Evolutionary conservation across 306 rosid species (phyloP), one percentile per base, ranked within the genome.

Genomic region (Quercus dentata): DNA sequence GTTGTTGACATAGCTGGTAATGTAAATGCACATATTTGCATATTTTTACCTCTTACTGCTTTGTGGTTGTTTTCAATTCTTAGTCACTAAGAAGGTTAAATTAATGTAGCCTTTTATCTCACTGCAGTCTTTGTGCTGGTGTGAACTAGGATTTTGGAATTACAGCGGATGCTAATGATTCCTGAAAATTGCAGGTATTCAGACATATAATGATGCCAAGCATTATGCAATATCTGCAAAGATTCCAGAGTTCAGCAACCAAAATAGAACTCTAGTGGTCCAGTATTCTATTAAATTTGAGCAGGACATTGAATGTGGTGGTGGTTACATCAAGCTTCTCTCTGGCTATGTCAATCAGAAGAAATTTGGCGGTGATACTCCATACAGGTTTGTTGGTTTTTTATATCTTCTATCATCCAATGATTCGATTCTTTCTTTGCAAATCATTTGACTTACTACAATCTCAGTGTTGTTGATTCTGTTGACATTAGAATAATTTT

Each of bases 251-350:
- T 87, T 95, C 73, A 82, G 58, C 86, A 95, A 95, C 57, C 83
- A 86, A 86, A 87, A 95, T 81, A 85, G 86, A 81, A 95, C 99
- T 6, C 82, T 92, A 77, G 97, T 95, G 75, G 74, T 95, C 56
- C 99, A 95, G 85, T 95, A 95, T 78, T 95, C 99, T 20, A 81
- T 95, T 71, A 91, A 83, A 59, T 87, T 95, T 82, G 99, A 95
- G 78, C 99, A 95, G 89, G 99, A 92, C 71, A 92, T 95, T 79
- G 99, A 95, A 85, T 92, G 99, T 15, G 99, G 98, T 8, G 99
- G 99, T 12, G 99, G 98, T 70, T 94, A 94, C 85, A 85, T 94
- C 73, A 94, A 94, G 87, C 97, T 95, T 79, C 90, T 84, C 56
- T 92, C 99, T 80, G 99, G 95, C 71, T 94, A 87, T 90, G 99